phyloP scores from a whole-genome alignment of 2,329 filamentous ascomycete genomes.

The Beauveria sp. region DNA sequence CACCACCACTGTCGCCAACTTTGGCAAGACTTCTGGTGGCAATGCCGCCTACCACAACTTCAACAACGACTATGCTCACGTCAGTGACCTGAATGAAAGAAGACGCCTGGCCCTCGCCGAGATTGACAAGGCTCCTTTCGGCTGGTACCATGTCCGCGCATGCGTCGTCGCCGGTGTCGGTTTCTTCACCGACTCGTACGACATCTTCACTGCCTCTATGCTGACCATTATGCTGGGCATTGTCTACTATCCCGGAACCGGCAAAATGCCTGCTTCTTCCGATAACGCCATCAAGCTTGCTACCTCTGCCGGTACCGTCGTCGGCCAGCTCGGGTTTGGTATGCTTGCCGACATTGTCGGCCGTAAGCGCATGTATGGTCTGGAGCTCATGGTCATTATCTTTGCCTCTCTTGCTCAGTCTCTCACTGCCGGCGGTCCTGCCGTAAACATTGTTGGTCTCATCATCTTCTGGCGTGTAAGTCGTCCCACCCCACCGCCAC shows the following conservation, averaged over 20 bases:
- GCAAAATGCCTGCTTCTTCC: conserved; percentile 55
- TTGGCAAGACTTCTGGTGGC: conserved; percentile 49
- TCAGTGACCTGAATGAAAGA: conserved; percentile 69
- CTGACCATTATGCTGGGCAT: conserved; percentile 70
- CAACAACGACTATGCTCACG: conserved; percentile 60
- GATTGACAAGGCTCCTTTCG: conserved; percentile 74
- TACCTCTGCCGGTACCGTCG: conserved; percentile 74
- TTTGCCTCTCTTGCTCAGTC: conserved; percentile 68
- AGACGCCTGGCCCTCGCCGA: conserved; percentile 72
- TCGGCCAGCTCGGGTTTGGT: conserved; percentile 77
- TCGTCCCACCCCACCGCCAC: not conserved
- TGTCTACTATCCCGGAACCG: conserved; percentile 58
- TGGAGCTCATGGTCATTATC: conserved; percentile 75
- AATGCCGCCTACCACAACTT: conserved; percentile 71
- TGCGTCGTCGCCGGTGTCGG: conserved; percentile 74
- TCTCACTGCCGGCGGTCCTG: conserved; percentile 54
- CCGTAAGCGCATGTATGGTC: conserved; percentile 64
- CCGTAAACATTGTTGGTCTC: conserved; percentile 56
- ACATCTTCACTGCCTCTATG: conserved; percentile 71
- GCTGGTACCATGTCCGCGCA: conserved; percentile 77
- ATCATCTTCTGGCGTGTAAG: conserved; percentile 67
- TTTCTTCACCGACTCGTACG: conserved; percentile 84
- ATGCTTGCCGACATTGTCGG: conserved; percentile 70
- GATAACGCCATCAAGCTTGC: conserved; percentile 82
- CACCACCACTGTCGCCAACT: conserved; percentile 14